Evolutionary conservation across 345 rosid genomes (phyloP), one percentile per base, ranked within the genome.

Genomic region (Kernera saxatilis): DNA sequence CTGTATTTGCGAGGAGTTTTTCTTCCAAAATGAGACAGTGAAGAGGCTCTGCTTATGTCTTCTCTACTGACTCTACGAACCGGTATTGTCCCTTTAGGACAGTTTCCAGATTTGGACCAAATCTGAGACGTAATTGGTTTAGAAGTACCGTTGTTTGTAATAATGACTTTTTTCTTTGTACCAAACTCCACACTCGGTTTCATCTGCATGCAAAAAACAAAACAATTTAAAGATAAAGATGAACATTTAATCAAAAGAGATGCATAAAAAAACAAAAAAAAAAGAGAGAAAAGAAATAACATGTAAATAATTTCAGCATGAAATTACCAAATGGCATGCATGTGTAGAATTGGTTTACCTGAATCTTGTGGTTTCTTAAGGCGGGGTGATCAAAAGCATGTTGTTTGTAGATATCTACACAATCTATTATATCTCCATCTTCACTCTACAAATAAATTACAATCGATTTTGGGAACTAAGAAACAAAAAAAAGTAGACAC

Each of bases 351-450:
- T 32, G 15, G 21, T 40, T 67, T 23, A 82, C 89, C 86, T 85
- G 89, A 50, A 85, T 69, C 9, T 55, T 69, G 23, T 80, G 86
- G 58, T 76, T 76, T 64, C 14, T 82, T 49, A 83, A 58, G 1
- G 70, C 77, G 0, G 85, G 87, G 57, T 83, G 84, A 67, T 84
- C 87, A 13, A 87, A 83, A 52, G 89, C 84, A 50, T 78, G 84
- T 55, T 87, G 92, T 48, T 78, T 82, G 22, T 81, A 57, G 51
- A 85, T 74, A 36, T 83, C 81, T 10, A 87, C 75, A 46, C 86
- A 85, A 37, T 83, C 85, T 25, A 82, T 83, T 15, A 82, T 70
- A 71, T 85, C 89, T 43, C 89, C 89, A 61, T 85, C 86, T 76
- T 72, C 81, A 25, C 84, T 85, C 87, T 83, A 30, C 48, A 64